Evolutionary conservation across 441 rosid species (phyloP).

Genomic region (Erysimum cheiri): DNA sequence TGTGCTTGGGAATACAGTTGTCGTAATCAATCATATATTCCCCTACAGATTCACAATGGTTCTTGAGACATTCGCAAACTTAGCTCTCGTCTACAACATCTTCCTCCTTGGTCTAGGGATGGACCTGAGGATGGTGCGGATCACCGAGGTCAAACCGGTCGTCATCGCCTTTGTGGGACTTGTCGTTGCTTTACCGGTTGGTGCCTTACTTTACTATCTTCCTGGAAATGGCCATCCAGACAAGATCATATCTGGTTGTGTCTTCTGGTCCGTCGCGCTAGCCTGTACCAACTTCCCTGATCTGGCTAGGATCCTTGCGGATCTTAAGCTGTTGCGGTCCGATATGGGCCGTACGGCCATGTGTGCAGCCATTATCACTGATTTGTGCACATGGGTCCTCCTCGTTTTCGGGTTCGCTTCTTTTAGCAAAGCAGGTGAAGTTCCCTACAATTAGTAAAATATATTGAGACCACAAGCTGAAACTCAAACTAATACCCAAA

Average conservation of each 20-base stretch:
- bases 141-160: slow-evolving; percentile 49
- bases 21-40: slow-evolving; percentile 10
- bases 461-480: background rate
- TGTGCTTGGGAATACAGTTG: slow-evolving; percentile 2
- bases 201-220: slow-evolving; percentile 44
- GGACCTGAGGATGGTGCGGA: slow-evolving; percentile 54
- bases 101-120: slow-evolving; percentile 75
- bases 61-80: slow-evolving; percentile 64
- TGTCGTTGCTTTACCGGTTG: slow-evolving; percentile 48
- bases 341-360: slow-evolving; percentile 69
- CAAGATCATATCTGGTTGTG: slow-evolving; percentile 36
- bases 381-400: slow-evolving; percentile 68
- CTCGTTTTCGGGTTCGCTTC: slow-evolving; percentile 34
- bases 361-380: slow-evolving; percentile 63
- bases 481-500: background rate
- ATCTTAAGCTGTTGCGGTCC: slow-evolving; percentile 72
- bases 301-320: slow-evolving; percentile 66
- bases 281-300: slow-evolving; percentile 72
- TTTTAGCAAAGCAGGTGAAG: slow-evolving; percentile 32
- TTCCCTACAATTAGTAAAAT: background rate
- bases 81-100: slow-evolving; percentile 61
- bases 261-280: slow-evolving; percentile 62
- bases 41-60: slow-evolving; percentile 56
- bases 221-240: background rate
- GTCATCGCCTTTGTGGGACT: slow-evolving; percentile 53